phyloP scores from a whole-genome alignment of 176 grass and related monocot genomes.

The Tillandsia leiboldiana region DNA sequence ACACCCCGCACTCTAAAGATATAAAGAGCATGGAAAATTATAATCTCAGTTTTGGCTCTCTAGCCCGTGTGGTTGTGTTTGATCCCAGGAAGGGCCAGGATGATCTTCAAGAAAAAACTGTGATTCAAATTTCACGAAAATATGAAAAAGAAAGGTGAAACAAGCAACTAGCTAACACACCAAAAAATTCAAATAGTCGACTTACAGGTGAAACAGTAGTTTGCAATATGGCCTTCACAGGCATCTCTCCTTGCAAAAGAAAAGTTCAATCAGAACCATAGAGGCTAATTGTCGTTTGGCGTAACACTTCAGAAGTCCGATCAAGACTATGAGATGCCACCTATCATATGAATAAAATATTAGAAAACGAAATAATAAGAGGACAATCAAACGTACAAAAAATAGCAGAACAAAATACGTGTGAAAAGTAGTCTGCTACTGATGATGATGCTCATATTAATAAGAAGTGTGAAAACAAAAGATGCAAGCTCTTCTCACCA shows the following conservation, averaged over 20 bases:
- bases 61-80: no score
- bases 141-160: neutral
- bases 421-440: neutral
- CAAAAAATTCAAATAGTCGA: neutral
- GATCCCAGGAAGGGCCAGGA: no score
- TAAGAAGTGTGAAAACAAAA: neutral
- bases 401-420: neutral
- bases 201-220: neutral
- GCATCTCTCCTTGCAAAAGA: neutral
- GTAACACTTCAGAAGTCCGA: slow-evolving; percentile 83
- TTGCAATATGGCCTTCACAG: neutral
- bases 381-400: neutral
- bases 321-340: slow-evolving; percentile 98
- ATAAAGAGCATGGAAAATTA: no score
- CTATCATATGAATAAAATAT: slow-evolving; percentile 34
- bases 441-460: neutral
- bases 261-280: slow-evolving; percentile 48
- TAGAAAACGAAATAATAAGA: neutral
- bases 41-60: no score
- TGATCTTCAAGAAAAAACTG: no score
- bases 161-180: neutral
- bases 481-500: slow-evolving; percentile 31
- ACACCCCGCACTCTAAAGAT: no score
- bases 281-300: slow-evolving; percentile 70
- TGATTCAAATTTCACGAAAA: no score